Percentiles rank a stretch among this genome's conserved stretches.
These are phyloP conservation scores for Sporobolomyces phaffii DNA, from an alignment of 768 basidiomycete genomes.

Conservation along the genomic window DNA sequence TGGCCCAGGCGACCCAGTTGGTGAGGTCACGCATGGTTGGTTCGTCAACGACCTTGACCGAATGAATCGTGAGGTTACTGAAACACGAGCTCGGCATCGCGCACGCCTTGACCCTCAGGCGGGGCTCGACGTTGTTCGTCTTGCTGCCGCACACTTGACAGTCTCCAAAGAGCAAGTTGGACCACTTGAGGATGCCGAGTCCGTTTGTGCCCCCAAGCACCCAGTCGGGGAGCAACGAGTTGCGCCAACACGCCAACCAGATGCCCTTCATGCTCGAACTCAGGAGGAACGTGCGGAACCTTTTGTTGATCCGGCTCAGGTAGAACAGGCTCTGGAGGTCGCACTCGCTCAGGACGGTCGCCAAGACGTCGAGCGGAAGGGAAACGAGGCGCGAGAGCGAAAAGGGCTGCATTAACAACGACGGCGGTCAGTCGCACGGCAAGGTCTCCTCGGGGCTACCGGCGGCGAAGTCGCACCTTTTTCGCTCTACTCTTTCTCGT, in stretches of 20 bases:
- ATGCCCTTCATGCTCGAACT: neutral
- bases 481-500: constrained; percentile 5
- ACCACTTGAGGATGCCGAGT: neutral
- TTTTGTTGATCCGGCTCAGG: neutral
- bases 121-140: neutral
- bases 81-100: neutral
- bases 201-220: too few species aligned
- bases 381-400: neutral
- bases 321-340: neutral
- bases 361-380: constrained; percentile 1
- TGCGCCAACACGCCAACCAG: neutral
- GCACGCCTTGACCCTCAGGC: neutral
- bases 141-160: neutral
- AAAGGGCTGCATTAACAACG: neutral
- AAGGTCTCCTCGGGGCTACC: neutral
- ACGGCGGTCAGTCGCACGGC: neutral
- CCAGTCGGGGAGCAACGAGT: neutral
- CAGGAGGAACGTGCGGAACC: neutral
- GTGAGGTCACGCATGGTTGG: too few species aligned
- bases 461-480: neutral
- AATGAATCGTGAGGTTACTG: neutral
- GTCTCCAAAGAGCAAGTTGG: constrained; percentile 3
- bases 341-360: neutral
- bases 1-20: neutral
- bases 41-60: neutral